These are phyloP conservation scores for Amanita jacksonii DNA, from an alignment of 768 basidiomycete genomes.

Conservation along the genomic window DNA sequence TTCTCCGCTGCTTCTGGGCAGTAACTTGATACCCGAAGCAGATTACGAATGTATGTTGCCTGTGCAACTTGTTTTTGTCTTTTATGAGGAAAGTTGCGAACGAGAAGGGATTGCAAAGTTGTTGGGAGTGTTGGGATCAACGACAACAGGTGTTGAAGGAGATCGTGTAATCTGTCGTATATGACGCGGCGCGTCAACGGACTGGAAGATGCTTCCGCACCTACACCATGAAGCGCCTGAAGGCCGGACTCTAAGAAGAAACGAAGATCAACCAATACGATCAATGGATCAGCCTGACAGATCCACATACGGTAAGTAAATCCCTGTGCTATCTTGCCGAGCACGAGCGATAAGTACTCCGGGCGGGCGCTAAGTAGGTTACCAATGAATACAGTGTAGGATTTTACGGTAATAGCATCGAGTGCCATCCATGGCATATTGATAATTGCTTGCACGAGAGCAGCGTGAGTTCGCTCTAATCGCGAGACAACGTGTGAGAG, in stretches of 20 bases:
- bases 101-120: constrained; percentile 76
- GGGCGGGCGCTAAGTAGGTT: constrained; percentile 88
- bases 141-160: constrained; percentile 79
- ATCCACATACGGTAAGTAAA: constrained; percentile 76
- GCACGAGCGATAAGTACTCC: constrained; percentile 81
- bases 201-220: constrained; percentile 53
- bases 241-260: constrained; percentile 75
- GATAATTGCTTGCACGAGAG: constrained; percentile 80
- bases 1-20: constrained; percentile 82
- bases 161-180: constrained; percentile 79
- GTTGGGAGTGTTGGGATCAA: constrained; percentile 89
- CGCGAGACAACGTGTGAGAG: constrained; percentile 89
- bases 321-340: constrained; percentile 74
- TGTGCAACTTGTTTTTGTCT: constrained; percentile 73
- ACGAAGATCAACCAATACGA: too few relatives aligned
- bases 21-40: constrained; percentile 74
- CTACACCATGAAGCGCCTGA: constrained; percentile 45
- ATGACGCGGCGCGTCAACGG: constrained; percentile 76
- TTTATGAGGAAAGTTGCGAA: constrained; percentile 88
- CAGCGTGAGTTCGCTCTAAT: constrained; percentile 69
- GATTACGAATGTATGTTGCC: constrained; percentile 84
- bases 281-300: constrained; percentile 1
- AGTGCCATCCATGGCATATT: constrained; percentile 89
- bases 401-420: constrained; percentile 76
- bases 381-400: constrained; percentile 83